Evolutionary conservation across 352 stramenopile genomes (phyloP).

Genomic region (Peronospora farinosa): DNA sequence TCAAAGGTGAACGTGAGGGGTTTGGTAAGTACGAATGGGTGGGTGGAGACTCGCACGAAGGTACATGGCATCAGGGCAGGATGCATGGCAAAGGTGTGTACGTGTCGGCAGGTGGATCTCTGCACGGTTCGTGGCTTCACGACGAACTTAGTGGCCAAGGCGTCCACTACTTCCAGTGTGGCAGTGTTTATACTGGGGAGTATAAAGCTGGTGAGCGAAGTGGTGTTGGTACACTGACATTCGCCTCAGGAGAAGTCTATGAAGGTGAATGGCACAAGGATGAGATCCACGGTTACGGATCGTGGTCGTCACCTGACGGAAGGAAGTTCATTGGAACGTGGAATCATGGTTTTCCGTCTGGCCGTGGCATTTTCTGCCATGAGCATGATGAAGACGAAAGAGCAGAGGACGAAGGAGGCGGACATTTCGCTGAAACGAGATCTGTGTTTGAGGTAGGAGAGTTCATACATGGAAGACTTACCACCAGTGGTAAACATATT

Average conservation of each 20-base stretch:
- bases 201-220: constrained; percentile 41
- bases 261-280: constrained; percentile 58
- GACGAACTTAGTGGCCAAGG: constrained; percentile 40
- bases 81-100: constrained; percentile 72
- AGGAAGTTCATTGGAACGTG: constrained; percentile 53
- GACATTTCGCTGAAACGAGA: constrained; percentile 12
- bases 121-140: constrained; percentile 45
- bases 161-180: constrained; percentile 50
- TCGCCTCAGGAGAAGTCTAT: constrained; percentile 55
- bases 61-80: constrained; percentile 40
- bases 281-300: constrained; percentile 55
- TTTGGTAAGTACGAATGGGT: constrained; percentile 68
- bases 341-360: constrained; percentile 44
- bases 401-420: constrained; percentile 21
- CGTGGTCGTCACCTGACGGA: constrained; percentile 43
- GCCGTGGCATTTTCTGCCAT: constrained; percentile 47
- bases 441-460: constrained; percentile 28
- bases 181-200: constrained; percentile 47
- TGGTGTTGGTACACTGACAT: constrained; percentile 52
- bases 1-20: constrained; percentile 48
- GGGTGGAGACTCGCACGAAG: constrained; percentile 63
- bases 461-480: constrained; percentile 42
- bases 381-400: constrained; percentile 20
- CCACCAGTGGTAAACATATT: constrained; percentile 36
- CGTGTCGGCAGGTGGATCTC: constrained; percentile 22